phyloP scores from a whole-genome alignment of 2,329 filamentous ascomycete genomes.

The Exophiala mesophila region DNA sequence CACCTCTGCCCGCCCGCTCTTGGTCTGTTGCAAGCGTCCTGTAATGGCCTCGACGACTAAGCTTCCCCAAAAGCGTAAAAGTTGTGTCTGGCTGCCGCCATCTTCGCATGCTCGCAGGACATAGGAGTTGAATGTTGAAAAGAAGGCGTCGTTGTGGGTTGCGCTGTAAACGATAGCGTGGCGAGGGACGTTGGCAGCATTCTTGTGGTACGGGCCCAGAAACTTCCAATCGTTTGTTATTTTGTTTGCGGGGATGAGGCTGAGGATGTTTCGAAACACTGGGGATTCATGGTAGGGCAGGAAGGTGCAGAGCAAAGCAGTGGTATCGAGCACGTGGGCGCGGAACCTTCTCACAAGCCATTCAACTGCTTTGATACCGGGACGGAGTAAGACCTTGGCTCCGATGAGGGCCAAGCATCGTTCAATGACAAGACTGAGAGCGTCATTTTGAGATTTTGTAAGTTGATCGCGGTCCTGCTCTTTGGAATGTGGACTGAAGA shows the following conservation, averaged over 20 bases:
- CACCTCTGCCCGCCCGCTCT: constrained; percentile 69
- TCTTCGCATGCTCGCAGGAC: constrained; percentile 68
- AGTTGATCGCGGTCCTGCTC: constrained; percentile 81
- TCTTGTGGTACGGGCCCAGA: constrained; percentile 77
- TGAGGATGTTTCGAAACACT: constrained; percentile 78
- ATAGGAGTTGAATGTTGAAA: constrained; percentile 71
- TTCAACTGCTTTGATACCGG: constrained; percentile 85
- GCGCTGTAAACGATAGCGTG: constrained; percentile 79
- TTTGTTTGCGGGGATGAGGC: constrained; percentile 69
- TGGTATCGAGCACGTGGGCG: constrained; percentile 86
- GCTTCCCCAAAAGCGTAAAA: constrained; percentile 88
- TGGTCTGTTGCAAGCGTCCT: constrained; percentile 70
- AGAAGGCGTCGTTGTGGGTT: constrained; percentile 69
- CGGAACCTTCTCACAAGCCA: constrained; percentile 91
- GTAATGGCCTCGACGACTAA: constrained; percentile 80
- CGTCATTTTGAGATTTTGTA: constrained; percentile 72
- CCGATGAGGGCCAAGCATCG: constrained; percentile 77
- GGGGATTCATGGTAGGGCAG: constrained; percentile 86
- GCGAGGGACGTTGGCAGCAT: constrained; percentile 69
- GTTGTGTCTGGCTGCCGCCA: constrained; percentile 67
- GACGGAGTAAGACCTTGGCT: constrained; percentile 72
- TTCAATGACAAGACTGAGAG: constrained; percentile 72
- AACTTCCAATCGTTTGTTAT: constrained; percentile 76
- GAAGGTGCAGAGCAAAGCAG: constrained; percentile 73
- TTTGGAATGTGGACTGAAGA: constrained; percentile 94